Evolutionary conservation across 2,329 filamentous ascomycete species (phyloP).

Genomic region (Amphichorda felina): DNA sequence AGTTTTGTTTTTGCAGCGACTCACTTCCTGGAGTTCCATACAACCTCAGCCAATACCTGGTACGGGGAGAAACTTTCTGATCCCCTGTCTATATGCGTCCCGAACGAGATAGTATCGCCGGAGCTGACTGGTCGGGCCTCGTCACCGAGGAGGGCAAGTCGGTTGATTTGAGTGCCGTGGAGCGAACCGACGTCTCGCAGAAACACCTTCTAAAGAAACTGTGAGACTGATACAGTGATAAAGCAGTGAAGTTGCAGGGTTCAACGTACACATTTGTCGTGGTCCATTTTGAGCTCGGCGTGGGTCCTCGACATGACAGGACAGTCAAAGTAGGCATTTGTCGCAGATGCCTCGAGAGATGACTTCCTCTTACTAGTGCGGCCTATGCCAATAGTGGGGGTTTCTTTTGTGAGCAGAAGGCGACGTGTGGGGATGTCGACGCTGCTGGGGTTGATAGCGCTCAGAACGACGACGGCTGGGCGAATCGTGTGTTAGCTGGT

Average conservation of each 20-base stretch:
- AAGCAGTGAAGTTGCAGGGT: slow-evolving; percentile 3
- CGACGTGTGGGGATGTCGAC: slow-evolving; percentile 11
- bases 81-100: slow-evolving; percentile 20
- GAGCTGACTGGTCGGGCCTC: slow-evolving; percentile 8
- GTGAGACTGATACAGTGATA: not conserved
- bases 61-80: slow-evolving; percentile 23
- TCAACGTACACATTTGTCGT: slow-evolving; percentile 30
- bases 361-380: slow-evolving; percentile 29
- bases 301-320: slow-evolving; percentile 62
- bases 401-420: slow-evolving; percentile 18
- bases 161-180: slow-evolving; percentile 39
- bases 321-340: slow-evolving; percentile 57
- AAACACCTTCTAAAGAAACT: slow-evolving; percentile 23
- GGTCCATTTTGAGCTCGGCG: slow-evolving; percentile 38
- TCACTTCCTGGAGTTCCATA: no score
- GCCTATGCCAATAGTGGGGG: slow-evolving; percentile 22
- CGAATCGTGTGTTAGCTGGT: no score
- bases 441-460: slow-evolving; percentile 9
- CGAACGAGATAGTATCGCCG: slow-evolving; percentile 23
- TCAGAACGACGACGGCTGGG: slow-evolving; percentile 14
- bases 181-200: slow-evolving; percentile 36
- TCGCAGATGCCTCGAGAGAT: slow-evolving; percentile 15
- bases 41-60: slow-evolving; percentile 16
- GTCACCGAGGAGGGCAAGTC: slow-evolving; percentile 9
- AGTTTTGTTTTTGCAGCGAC: not conserved